These are phyloP conservation scores for Penicillium steckii DNA, from an alignment of 495 filamentous ascomycete species.

Conservation along the genomic window DNA sequence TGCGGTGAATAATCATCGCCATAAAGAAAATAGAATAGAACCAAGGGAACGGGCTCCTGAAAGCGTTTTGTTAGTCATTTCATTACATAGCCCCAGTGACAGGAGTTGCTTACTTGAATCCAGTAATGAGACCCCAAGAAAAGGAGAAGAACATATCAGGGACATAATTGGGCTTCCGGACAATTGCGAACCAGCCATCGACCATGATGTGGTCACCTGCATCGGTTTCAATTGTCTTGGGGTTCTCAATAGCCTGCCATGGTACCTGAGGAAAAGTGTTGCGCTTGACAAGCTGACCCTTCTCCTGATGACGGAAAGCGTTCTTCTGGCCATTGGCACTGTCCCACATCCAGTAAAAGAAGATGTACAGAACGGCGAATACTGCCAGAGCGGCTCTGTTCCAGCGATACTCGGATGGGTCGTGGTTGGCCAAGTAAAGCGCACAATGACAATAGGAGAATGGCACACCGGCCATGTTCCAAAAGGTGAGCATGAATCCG, in stretches of 20 bases:
- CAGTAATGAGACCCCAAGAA: slow-evolving; percentile 62
- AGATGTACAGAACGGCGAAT: slow-evolving; percentile 70
- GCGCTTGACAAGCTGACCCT: slow-evolving; percentile 67
- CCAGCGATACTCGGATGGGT: slow-evolving; percentile 76
- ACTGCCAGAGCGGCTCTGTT: slow-evolving; percentile 57
- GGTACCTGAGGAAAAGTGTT: slow-evolving; percentile 87
- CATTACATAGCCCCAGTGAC: background rate
- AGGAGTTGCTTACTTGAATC: slow-evolving; percentile 40
- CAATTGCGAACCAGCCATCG: slow-evolving; percentile 88
- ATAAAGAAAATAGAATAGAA: slow-evolving; percentile 91
- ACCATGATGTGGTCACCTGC: slow-evolving; percentile 78
- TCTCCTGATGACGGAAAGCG: slow-evolving; percentile 75
- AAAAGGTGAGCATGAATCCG: slow-evolving; percentile 99
- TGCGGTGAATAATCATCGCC: slow-evolving; percentile 85
- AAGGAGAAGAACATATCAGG: slow-evolving; percentile 82
- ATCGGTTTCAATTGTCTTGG: slow-evolving; percentile 70
- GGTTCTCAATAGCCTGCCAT: slow-evolving; percentile 75
- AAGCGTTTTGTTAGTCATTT: background rate
- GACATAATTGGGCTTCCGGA: slow-evolving; percentile 89
- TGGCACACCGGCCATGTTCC: slow-evolving; percentile 96
- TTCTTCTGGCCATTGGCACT: slow-evolving; percentile 92
- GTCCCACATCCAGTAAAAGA: slow-evolving; percentile 91
- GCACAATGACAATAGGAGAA: slow-evolving; percentile 95
- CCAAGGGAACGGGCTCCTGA: slow-evolving; percentile 66
- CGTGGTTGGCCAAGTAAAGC: slow-evolving; percentile 83